phyloP scores from a whole-genome alignment of 495 filamentous ascomycete genomes.

The Chlorociboria aeruginascens region DNA sequence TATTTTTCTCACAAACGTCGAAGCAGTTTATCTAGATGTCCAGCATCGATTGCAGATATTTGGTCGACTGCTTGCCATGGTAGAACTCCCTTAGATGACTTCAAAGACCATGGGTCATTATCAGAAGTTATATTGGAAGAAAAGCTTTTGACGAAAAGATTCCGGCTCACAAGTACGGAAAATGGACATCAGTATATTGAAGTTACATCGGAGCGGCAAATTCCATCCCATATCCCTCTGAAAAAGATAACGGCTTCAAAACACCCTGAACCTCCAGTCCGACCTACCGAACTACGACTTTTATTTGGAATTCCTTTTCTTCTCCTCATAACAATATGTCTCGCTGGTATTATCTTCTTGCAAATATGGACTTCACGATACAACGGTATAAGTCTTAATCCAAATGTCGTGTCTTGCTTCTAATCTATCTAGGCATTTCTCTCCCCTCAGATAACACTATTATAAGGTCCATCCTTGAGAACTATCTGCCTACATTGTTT shows the following conservation, averaged over 20 bases:
- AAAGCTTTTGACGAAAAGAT: not conserved
- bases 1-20: conserved; percentile 3
- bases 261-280: not conserved
- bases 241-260: too few species aligned
- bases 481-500: conserved; percentile 31
- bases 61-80: conserved; percentile 22
- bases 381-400: not conserved
- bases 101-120: not conserved
- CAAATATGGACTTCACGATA: not conserved
- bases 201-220: too few species aligned
- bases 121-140: not conserved
- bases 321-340: not conserved
- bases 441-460: conserved; percentile 25
- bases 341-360: not conserved
- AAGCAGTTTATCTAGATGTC: conserved; percentile 12
- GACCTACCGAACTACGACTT: not conserved
- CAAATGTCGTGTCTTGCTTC: too few species aligned
- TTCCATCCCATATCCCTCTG: too few species aligned
- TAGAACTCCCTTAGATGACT: not conserved
- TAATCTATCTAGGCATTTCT: conserved; percentile 1
- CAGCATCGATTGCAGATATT: conserved; percentile 17
- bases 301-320: not conserved
- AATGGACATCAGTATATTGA: too few species aligned
- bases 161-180: too few species aligned
- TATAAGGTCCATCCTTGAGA: conserved; percentile 28